Conservation (phyloP, 2,329 filamentous ascomycete species). For the Aureobasidium sp. region DNA sequence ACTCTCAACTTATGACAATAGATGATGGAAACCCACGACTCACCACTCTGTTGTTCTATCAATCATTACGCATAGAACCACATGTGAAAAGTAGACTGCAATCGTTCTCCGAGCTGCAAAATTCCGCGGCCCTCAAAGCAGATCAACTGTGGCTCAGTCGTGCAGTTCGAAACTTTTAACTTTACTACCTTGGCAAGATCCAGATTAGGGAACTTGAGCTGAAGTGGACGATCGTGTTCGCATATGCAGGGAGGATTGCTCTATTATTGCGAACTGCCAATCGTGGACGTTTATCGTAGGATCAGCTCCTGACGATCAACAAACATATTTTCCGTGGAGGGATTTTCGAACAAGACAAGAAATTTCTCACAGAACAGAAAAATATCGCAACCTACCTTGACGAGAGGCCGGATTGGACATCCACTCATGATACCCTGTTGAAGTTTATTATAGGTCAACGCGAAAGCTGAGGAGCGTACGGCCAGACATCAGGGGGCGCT, state of each 20-base stretch:
- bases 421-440: background rate
- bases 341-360: background rate
- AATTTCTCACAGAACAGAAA: background rate
- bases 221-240: background rate
- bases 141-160: background rate
- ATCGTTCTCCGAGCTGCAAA: background rate
- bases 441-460: background rate
- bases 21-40: too few relatives aligned
- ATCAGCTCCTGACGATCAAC: slow-evolving; percentile 9
- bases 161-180: background rate
- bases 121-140: background rate
- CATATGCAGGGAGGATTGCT: slow-evolving; percentile 9
- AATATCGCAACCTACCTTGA: background rate
- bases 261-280: background rate
- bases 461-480: background rate
- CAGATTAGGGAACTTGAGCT: background rate
- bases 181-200: background rate
- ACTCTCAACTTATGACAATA: too few relatives aligned
- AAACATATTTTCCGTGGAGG: background rate
- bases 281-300: background rate
- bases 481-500: background rate
- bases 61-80: background rate
- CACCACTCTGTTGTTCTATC: background rate
- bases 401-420: background rate
- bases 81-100: background rate